Percentiles rank a stretch among this genome's conserved stretches.
phyloP scores from a whole-genome alignment of 495 filamentous ascomycete genomes.

The Filosporella fistucella region DNA sequence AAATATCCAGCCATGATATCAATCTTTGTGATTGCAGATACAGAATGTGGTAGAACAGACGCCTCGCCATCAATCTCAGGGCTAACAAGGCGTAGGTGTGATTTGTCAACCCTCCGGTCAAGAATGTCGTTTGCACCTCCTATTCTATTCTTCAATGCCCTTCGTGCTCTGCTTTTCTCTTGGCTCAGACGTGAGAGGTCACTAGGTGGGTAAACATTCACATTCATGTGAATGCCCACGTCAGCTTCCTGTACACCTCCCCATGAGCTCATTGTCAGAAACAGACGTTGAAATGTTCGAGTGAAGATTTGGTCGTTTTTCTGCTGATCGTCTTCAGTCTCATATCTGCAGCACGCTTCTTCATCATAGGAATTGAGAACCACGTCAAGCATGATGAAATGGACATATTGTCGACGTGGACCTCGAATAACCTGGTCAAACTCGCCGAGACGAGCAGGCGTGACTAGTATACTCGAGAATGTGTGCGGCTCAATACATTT shows the following conservation, averaged over 20 bases:
- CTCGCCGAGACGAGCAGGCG: slow-evolving; percentile 2
- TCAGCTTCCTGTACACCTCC: not conserved
- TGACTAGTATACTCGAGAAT: slow-evolving; percentile 4
- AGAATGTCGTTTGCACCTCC: slow-evolving; percentile 3
- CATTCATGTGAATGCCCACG: not conserved
- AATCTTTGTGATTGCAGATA: slow-evolving; percentile 3
- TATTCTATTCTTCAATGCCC: slow-evolving; percentile 8
- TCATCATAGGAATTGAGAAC: slow-evolving; percentile 2
- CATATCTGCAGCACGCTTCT: slow-evolving; percentile 1
- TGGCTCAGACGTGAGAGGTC: slow-evolving; percentile 2
- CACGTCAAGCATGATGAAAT: not conserved
- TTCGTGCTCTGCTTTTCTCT: slow-evolving; percentile 7
- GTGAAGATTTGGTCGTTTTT: slow-evolving; percentile 3
- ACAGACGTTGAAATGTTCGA: slow-evolving; percentile 3
- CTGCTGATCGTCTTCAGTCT: slow-evolving; percentile 5
- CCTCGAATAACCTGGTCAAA: slow-evolving; percentile 5
- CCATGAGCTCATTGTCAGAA: slow-evolving; percentile 1
- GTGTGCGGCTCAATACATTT: slow-evolving; percentile 6
- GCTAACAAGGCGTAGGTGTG: slow-evolving; percentile 2
- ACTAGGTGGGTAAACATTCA: slow-evolving; percentile 8
- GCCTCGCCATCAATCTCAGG: slow-evolving; percentile 1
- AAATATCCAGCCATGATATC: slow-evolving; percentile 1
- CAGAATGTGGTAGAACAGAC: slow-evolving; percentile 4
- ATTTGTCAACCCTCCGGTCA: slow-evolving; percentile 5
- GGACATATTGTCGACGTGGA: slow-evolving; percentile 4